Conservation (phyloP, 1,284 basidiomycete genomes). For the Porodaedalea pini region DNA sequence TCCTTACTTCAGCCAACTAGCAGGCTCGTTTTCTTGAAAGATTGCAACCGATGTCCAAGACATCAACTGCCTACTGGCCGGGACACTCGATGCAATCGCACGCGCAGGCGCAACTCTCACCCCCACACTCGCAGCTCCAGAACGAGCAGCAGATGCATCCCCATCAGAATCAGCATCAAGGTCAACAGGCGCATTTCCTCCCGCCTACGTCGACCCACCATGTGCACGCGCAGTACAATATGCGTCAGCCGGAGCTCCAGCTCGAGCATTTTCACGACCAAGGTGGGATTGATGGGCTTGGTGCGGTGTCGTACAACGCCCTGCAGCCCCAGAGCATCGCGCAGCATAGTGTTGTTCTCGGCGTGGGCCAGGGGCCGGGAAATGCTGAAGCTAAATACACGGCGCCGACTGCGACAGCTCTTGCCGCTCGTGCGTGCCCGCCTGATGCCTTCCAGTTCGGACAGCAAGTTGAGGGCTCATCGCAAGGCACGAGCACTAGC, state of each 20-base stretch:
- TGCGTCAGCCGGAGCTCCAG: conserved; percentile 8
- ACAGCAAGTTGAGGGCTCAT: neutral
- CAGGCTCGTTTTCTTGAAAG: no score
- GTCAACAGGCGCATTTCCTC: neutral
- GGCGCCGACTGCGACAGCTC: conserved; percentile 14
- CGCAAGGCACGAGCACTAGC: conserved; percentile 1
- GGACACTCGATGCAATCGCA: neutral
- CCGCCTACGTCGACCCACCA: neutral
- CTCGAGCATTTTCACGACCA: conserved; percentile 14
- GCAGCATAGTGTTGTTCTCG: conserved; percentile 5
- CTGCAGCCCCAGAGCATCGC: neutral
- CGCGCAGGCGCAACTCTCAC: neutral
- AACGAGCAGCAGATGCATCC: neutral
- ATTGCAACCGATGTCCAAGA: conserved; percentile 1
- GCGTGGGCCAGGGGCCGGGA: conserved; percentile 16
- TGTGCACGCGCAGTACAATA: neutral
- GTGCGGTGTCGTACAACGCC: neutral
- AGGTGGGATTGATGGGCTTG: conserved; percentile 10
- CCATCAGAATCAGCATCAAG: neutral
- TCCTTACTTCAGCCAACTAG: no score
- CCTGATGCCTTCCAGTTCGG: conserved; percentile 8
- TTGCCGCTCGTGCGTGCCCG: conserved; percentile 8
- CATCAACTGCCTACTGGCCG: neutral
- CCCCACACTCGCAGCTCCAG: neutral
- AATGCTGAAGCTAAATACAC: conserved; percentile 15